These are phyloP conservation scores for Yamagishiella unicocca DNA, from an alignment of 139 green algal species.

Conservation along the genomic window DNA sequence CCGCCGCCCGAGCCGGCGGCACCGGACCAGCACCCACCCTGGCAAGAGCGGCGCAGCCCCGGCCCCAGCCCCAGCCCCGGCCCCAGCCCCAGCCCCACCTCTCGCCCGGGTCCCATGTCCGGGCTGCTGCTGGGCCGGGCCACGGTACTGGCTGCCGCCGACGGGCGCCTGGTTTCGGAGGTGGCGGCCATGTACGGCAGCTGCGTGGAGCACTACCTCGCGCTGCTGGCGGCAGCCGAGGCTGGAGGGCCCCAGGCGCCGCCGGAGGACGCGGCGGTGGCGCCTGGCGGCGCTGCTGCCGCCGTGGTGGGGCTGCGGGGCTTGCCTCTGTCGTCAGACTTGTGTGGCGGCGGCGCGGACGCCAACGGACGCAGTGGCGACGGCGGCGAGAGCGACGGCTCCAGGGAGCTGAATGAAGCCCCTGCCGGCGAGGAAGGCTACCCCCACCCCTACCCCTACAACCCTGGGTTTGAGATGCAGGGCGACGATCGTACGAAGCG, in stretches of 20 bases:
- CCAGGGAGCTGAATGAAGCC: too few relatives aligned
- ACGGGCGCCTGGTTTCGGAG: not conserved
- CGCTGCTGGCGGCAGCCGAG: not conserved
- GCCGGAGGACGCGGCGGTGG: not conserved
- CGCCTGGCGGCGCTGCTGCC: not conserved
- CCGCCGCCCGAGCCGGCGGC: not conserved
- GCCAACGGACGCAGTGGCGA: too few relatives aligned
- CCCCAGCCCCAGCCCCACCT: too few relatives aligned
- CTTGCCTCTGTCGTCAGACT: too few relatives aligned
- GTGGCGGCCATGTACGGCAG: not conserved
- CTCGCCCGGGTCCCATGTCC: not conserved
- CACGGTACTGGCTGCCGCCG: not conserved
- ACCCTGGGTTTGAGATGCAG: too few relatives aligned
- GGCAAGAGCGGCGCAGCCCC: not conserved
- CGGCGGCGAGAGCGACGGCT: too few relatives aligned
- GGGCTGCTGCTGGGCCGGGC: constrained; percentile 22
- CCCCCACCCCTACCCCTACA: too few relatives aligned
- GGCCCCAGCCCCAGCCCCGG: not conserved
- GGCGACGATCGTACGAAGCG: not conserved
- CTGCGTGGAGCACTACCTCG: constrained; percentile 18
- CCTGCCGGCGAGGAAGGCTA: too few relatives aligned
- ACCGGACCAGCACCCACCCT: not conserved
- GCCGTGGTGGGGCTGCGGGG: not conserved
- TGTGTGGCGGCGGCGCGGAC: too few relatives aligned
- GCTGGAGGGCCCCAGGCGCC: not conserved